A percentile compares a stretch with the other conserved stretches of the same genome.
Conservation (phyloP, 2,329 filamentous ascomycete species). For the Sclerotinia subarctica region DNA sequence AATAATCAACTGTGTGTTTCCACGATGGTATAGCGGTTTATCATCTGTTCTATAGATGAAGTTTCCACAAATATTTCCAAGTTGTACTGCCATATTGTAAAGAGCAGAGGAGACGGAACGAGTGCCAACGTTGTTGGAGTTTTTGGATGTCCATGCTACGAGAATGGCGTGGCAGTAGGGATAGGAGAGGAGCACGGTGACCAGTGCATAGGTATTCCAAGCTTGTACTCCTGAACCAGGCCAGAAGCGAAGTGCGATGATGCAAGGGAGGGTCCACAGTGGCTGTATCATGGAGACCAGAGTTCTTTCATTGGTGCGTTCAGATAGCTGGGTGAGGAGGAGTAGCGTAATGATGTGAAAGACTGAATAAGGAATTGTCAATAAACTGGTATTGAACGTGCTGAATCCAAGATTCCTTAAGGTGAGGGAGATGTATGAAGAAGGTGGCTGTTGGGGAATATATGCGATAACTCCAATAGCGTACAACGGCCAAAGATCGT, state of each 20-base stretch:
- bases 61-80: conserved; percentile 42
- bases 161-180: conserved; percentile 37
- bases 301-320: conserved; percentile 42
- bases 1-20: conserved; percentile 55
- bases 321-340: conserved; percentile 46
- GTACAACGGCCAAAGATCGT: conserved; percentile 57
- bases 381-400: conserved; percentile 46
- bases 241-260: conserved; percentile 40
- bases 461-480: conserved; percentile 47
- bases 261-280: conserved; percentile 44
- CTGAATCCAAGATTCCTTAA: conserved; percentile 40
- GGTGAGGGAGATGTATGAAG: conserved; percentile 53
- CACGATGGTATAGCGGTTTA: conserved; percentile 53
- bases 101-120: conserved; percentile 60
- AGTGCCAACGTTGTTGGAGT: conserved; percentile 60
- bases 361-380: conserved; percentile 46
- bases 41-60: conserved; percentile 51
- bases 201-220: conserved; percentile 42
- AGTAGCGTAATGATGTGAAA: conserved; percentile 47
- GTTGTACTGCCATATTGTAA: conserved; percentile 52
- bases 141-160: conserved; percentile 49
- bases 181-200: conserved; percentile 35
- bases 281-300: conserved; percentile 40
- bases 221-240: conserved; percentile 27
- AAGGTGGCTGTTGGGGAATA: conserved; percentile 49